Evolutionary conservation across 805 yeast species (phyloP).

Genomic region (Ogataea paradorogensis): DNA sequence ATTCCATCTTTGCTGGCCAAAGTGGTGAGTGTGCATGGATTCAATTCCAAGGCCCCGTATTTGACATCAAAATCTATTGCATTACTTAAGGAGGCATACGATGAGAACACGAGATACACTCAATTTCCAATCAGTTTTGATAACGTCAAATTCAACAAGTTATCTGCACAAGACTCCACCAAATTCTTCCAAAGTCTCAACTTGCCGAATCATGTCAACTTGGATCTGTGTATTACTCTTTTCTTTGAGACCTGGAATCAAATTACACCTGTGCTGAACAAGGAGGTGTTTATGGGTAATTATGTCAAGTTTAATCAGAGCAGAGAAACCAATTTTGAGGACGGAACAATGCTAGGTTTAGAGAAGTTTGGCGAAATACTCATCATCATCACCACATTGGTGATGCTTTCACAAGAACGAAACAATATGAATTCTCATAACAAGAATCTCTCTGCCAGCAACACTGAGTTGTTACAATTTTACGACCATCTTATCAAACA

Average conservation of each 20-base stretch:
- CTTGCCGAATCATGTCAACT: conserved; percentile 51
- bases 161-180: conserved; percentile 41
- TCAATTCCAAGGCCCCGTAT: conserved; percentile 66
- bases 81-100: conserved; percentile 52
- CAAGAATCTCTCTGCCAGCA: conserved; percentile 17
- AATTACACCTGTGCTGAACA: conserved; percentile 66
- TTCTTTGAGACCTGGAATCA: conserved; percentile 80
- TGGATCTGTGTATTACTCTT: conserved; percentile 65
- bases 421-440: conserved; percentile 18
- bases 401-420: conserved; percentile 41
- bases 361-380: conserved; percentile 60
- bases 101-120: conserved; percentile 33
- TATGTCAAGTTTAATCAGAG: conserved; percentile 48
- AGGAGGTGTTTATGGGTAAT: conserved; percentile 60
- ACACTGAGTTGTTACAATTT: conserved; percentile 40
- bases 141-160: conserved; percentile 37
- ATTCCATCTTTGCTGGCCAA: conserved; percentile 70
- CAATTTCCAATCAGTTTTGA: conserved; percentile 32
- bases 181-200: conserved; percentile 42
- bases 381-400: conserved; percentile 48
- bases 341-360: conserved; percentile 39
- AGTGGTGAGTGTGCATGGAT: conserved; percentile 68
- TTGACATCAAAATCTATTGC: conserved; percentile 71
- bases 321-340: conserved; percentile 42
- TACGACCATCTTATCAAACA: conserved; percentile 63